These are phyloP conservation scores for Fusarium cicatricum DNA, from an alignment of 2,329 filamentous ascomycete genomes.

Conservation along the genomic window DNA sequence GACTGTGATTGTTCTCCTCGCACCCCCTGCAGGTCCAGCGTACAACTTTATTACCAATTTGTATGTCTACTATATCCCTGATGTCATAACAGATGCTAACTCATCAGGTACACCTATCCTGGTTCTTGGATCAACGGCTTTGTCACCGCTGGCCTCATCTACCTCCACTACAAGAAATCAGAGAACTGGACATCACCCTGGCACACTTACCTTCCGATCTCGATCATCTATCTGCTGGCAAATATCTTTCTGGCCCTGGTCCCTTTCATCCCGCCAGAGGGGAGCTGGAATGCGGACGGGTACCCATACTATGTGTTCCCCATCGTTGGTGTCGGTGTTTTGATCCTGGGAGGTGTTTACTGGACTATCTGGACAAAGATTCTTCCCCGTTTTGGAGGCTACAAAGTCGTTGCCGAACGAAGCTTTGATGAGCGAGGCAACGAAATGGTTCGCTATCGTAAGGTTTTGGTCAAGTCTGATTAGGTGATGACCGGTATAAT, in stretches of 20 bases:
- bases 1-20: constrained; percentile 70
- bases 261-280: constrained; percentile 63
- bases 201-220: constrained; percentile 59
- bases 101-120: constrained; percentile 55
- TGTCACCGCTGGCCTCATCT: constrained; percentile 60
- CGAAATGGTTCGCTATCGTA: constrained; percentile 54
- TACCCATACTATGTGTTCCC: constrained; percentile 67
- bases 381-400: constrained; percentile 58
- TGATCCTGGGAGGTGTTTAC: constrained; percentile 60
- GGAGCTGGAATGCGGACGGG: constrained; percentile 55
- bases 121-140: constrained; percentile 63
- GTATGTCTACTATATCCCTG: constrained; percentile 15
- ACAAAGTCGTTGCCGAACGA: constrained; percentile 57
- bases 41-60: constrained; percentile 73
- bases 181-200: constrained; percentile 64
- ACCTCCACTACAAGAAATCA: constrained; percentile 57
- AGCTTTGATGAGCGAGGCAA: constrained; percentile 50
- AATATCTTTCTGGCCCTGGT: constrained; percentile 62
- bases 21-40: constrained; percentile 71
- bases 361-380: constrained; percentile 62
- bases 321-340: constrained; percentile 60
- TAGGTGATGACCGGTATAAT: background rate
- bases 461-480: constrained; percentile 39
- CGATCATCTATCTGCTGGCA: constrained; percentile 57
- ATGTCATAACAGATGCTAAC: constrained; percentile 14